phyloP scores from a whole-genome alignment of 169 alveolate genomes.

The Toxoplasma gondii region DNA sequence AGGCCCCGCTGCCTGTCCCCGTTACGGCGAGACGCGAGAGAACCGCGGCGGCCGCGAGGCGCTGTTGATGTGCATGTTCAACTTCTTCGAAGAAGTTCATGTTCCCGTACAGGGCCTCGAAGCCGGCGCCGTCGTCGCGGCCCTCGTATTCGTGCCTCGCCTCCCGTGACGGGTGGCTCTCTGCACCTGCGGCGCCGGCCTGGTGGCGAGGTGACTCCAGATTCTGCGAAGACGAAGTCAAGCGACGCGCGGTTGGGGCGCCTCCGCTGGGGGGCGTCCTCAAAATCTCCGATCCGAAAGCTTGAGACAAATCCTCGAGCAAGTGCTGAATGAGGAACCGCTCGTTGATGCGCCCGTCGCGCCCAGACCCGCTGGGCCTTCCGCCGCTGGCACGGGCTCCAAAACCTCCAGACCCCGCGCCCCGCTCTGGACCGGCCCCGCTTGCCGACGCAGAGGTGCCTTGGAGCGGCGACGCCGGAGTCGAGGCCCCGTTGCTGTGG shows the following conservation, averaged over 20 bases:
- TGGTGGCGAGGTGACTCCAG: not conserved
- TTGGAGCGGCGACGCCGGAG: not conserved
- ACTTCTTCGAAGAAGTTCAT: conserved; percentile 10
- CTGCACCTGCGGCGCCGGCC: not conserved
- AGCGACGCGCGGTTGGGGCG: not conserved
- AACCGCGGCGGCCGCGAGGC: not conserved
- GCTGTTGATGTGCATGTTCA: not conserved
- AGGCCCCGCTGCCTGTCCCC: conserved; percentile 1
- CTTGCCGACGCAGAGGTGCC: not conserved
- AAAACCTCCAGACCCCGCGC: not conserved
- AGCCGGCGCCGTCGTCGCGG: not conserved
- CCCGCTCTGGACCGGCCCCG: not conserved
- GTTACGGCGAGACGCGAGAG: conserved; percentile 6
- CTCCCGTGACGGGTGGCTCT: not conserved
- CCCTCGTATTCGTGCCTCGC: not conserved
- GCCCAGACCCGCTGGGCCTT: not conserved
- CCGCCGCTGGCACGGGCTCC: not conserved
- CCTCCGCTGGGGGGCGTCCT: not conserved
- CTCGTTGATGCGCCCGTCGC: not conserved
- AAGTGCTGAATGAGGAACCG: not conserved
- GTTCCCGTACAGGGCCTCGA: not conserved
- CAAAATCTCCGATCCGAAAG: not conserved
- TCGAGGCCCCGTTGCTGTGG: not conserved
- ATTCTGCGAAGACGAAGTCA: not conserved
- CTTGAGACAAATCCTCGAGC: not conserved